These are phyloP conservation scores for Leptoxyphium fumago DNA, from an alignment of 2,329 filamentous ascomycete species.

Conservation along the genomic window DNA sequence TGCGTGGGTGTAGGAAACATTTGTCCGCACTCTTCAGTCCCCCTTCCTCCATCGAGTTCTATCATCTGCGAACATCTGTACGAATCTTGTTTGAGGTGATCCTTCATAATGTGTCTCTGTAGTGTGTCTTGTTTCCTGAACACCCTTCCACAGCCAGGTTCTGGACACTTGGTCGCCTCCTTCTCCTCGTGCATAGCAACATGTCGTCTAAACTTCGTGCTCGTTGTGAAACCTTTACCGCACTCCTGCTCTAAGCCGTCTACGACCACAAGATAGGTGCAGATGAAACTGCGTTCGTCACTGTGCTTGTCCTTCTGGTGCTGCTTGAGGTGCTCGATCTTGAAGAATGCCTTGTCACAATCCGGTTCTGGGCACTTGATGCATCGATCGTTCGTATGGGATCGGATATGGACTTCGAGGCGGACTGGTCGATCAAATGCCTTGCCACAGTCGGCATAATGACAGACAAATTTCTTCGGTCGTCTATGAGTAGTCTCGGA, in stretches of 20 bases:
- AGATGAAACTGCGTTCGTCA: constrained; percentile 53
- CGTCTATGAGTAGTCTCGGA: constrained; percentile 33
- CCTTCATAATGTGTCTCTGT: constrained; percentile 63
- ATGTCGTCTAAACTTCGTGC: constrained; percentile 63
- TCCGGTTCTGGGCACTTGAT: constrained; percentile 55
- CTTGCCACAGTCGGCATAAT: constrained; percentile 59
- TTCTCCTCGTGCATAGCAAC: constrained; percentile 62
- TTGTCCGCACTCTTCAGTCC: constrained; percentile 40
- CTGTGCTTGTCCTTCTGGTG: constrained; percentile 75
- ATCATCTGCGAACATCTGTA: constrained; percentile 51
- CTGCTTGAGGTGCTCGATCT: constrained; percentile 72
- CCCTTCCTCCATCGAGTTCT: constrained; percentile 32
- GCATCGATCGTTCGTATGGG: constrained; percentile 72
- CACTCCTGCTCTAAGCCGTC: constrained; percentile 35
- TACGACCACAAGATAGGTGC: constrained; percentile 34
- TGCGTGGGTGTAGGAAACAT: constrained; percentile 61
- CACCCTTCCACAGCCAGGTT: constrained; percentile 57
- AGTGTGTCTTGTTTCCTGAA: constrained; percentile 84
- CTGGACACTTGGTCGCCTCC: constrained; percentile 32
- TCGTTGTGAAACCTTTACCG: constrained; percentile 67
- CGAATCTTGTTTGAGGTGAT: constrained; percentile 57
- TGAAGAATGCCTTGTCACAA: constrained; percentile 74
- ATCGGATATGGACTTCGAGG: constrained; percentile 64
- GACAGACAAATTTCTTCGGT: constrained; percentile 64
- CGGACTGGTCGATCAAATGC: constrained; percentile 78